A percentile compares a stretch with the other conserved stretches of the same genome.
Conservation (phyloP, 1,284 basidiomycete species). For the Phenoliferia sp. region DNA sequence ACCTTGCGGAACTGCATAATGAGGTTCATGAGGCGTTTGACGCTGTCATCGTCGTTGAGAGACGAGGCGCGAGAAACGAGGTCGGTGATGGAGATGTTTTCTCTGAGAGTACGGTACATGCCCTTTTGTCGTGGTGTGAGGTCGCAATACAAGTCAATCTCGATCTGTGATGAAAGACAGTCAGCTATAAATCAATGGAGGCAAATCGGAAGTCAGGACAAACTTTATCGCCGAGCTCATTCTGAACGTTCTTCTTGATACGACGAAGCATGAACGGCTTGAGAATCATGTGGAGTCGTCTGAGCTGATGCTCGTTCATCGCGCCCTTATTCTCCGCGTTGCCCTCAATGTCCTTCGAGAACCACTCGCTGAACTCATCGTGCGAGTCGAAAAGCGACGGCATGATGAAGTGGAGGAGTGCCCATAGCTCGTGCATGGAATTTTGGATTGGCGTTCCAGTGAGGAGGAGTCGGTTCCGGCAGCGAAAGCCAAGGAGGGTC, state of each 20-base stretch:
- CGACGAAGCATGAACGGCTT: slow-evolving; percentile 99
- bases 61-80: slow-evolving; percentile 88
- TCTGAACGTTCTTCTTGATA: slow-evolving; percentile 97
- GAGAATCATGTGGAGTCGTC: slow-evolving; percentile 95
- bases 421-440: slow-evolving; percentile 99
- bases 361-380: slow-evolving; percentile 99
- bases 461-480: slow-evolving; percentile 87
- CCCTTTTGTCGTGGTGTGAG: slow-evolving; percentile 87
- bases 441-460: slow-evolving; percentile 99
- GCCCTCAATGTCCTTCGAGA: slow-evolving; percentile 98
- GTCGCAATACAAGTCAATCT: slow-evolving; percentile 92
- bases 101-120: slow-evolving; percentile 85
- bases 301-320: slow-evolving; percentile 91
- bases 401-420: slow-evolving; percentile 99
- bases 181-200: not conserved
- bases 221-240: slow-evolving; percentile 99
- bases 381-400: slow-evolving; percentile 98
- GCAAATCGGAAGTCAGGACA: slow-evolving; percentile 16
- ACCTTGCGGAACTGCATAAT: slow-evolving; percentile 99
- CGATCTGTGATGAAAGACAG: slow-evolving; percentile 59
- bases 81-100: slow-evolving; percentile 92
- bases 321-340: slow-evolving; percentile 73
- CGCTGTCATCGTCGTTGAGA: slow-evolving; percentile 74
- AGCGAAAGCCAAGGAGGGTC: slow-evolving; percentile 90
- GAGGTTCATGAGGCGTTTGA: slow-evolving; percentile 93